Base-by-base conservation (phyloP, 176 grass and related monocot species). In the Eragrostis curvula region DNA sequence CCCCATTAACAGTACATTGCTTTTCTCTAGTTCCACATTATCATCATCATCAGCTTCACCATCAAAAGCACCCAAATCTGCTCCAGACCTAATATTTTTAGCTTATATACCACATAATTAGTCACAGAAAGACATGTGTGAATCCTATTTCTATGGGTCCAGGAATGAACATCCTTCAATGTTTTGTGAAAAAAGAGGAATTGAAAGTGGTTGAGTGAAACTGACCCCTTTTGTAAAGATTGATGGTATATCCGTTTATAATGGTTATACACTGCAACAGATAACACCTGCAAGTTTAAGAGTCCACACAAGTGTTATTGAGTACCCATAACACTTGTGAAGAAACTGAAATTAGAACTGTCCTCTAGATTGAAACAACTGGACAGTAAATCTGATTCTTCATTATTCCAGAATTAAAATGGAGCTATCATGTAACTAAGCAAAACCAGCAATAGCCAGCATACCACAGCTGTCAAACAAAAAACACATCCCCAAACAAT, bases 221-320 rank as follows among this genome's bases (percentile, higher is more conserved):
- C 90, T 88, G 40, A 99, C 97, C 91, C 93, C 88, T 96, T 99
- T 48, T 85, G 87, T 81, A 82, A 18, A 71, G 89, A 87, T 83
- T 86, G 83, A 87, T 96, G 85, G 74, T 96, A 88, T 90, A 99
- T 94, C 61, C 97, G 90, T 90, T 99, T 99, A 84, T 99, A 99
- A 68, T 99, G 97, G 69, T 99, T 99, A 80, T 99, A 99, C 50
- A 99, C 96, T 78, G 96, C 96, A 9, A 99, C 96, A 62, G 96
- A 89, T 68, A 99, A 79, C 68, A 99, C 97, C 97, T 99, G 91
- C 70, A 84, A 62, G 78, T 83, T 84, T 70, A 81, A 81, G 71
- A 57, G 20, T 42, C 15, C 68, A 82, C 9, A 7, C 6, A 25
- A 30, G n/a, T 2, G 53, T 32, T 68, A 67, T 65, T 65, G 13